Percentiles rank a stretch among this genome's conserved stretches.
Conservation (phyloP, 495 filamentous ascomycete species). For the Xylaria palmicola region DNA sequence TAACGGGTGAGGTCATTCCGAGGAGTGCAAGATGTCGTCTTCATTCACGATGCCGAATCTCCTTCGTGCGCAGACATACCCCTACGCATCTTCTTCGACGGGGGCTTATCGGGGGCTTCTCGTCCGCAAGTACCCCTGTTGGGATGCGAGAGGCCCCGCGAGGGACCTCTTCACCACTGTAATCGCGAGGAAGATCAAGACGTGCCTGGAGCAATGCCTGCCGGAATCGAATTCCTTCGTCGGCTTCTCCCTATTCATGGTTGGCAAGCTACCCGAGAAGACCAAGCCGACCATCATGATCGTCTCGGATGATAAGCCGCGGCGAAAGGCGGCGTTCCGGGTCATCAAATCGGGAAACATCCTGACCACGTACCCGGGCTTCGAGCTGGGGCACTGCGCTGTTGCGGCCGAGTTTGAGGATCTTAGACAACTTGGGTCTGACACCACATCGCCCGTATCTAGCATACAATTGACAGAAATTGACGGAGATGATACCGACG, state of each 20-base stretch:
- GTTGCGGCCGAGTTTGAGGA: conserved; percentile 13
- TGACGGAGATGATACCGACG: background rate
- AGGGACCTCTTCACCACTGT: conserved; percentile 3
- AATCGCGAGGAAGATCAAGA: conserved; percentile 7
- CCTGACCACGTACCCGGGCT: background rate
- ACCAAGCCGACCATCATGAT: conserved; percentile 11
- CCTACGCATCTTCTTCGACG: conserved; percentile 8
- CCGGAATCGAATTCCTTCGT: conserved; percentile 12
- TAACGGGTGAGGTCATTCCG: background rate
- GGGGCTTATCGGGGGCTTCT: conserved; percentile 10
- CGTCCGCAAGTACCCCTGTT: conserved; percentile 9
- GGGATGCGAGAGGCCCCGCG: conserved; percentile 8
- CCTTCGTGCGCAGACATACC: conserved; percentile 4
- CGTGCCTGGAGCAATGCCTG: conserved; percentile 5
- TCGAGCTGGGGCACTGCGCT: conserved; percentile 8
- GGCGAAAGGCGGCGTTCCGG: conserved; percentile 7
- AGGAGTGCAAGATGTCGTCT: background rate
- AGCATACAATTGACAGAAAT: background rate
- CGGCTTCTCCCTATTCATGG: conserved; percentile 14
- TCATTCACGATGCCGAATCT: background rate
- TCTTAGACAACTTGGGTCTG: conserved; percentile 10
- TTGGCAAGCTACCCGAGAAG: conserved; percentile 12
- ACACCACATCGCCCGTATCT: conserved; percentile 6
- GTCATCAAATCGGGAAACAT: conserved; percentile 4
- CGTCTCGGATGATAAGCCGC: conserved; percentile 7